Evolutionary conservation across 2,329 filamentous ascomycete genomes (phyloP), one percentile per base, ranked within the genome.

Genomic region (Fusarium sp.): DNA sequence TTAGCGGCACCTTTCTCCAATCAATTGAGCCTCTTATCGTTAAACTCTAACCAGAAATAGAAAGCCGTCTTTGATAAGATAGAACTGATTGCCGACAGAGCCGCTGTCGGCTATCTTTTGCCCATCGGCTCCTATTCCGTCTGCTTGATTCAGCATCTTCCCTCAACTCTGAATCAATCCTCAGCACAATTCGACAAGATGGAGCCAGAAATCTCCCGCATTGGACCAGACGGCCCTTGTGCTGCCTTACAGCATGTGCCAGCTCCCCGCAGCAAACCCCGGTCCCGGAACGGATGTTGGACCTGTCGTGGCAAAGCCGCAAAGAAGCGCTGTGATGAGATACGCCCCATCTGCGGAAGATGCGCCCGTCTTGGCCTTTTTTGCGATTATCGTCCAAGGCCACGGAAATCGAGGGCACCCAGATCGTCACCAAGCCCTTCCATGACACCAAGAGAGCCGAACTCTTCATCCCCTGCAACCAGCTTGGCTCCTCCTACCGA

Each of bases 301-400:
- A 80, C 79, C 0, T 80, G 78, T 49, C 78, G 79, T 33, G 64
- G 70, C 14, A 80, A 79, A 56, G 79, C 80, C 51, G 78, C 79
- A 12, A 80, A 80, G 36, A 44, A 44, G 20, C 42, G 42, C 4
- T 81, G 79, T 56, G 80, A 81, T 56, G 79, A 80, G 67, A 62
- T 36, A 36, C 65, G 66, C n/a, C 79, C 78, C 3, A 66, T 70
- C 29, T 80, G 78, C 42, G 64, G 72, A 12, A 72, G 78, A 24
- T 80, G 78, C 64, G 60, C 57, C 5, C 75, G 78, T 9, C 64
- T 80, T 20, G 66, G 67, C 58, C 72, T 75, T 4, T 66, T 72
- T 16, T 80, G 79, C 66, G 78, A 79, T 20, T 80, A 80, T 60
- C 63, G 67, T 5, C 42, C 59, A 22, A 62, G 20, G 2, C 31